Evolutionary conservation across 805 yeast species (phyloP).

Genomic region (Candida dajiaensis): DNA sequence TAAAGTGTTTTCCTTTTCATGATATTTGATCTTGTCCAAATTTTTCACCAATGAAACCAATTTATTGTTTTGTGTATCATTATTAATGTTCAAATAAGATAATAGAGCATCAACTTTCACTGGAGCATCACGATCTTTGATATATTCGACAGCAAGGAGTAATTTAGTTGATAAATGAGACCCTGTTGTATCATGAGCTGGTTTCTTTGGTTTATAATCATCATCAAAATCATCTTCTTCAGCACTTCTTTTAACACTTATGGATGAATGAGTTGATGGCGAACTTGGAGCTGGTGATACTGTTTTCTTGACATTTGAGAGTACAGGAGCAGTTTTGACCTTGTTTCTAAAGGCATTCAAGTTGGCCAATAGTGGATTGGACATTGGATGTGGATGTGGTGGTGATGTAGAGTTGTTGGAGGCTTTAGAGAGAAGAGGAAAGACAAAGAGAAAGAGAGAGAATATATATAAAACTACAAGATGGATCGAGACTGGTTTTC

Average conservation of each 20-base stretch:
- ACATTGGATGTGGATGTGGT: constrained; percentile 13
- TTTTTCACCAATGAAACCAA: constrained; percentile 67
- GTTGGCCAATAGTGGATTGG: constrained; percentile 44
- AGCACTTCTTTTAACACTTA: background rate
- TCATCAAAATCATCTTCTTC: constrained; percentile 15
- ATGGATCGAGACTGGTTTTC: too few species aligned
- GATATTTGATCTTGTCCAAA: constrained; percentile 71
- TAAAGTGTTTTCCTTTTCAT: constrained; percentile 54
- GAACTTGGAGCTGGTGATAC: constrained; percentile 16
- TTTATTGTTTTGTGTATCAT: constrained; percentile 51
- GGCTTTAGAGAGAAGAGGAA: too few species aligned
- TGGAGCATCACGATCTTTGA: constrained; percentile 65
- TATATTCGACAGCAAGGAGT: constrained; percentile 85
- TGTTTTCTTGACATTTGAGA: constrained; percentile 18
- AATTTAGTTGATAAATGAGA: constrained; percentile 81
- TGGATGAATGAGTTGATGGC: constrained; percentile 1
- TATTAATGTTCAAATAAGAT: constrained; percentile 48
- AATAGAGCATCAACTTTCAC: constrained; percentile 60
- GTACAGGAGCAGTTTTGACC: constrained; percentile 51
- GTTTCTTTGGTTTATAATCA: constrained; percentile 23
- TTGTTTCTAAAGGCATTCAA: constrained; percentile 60
- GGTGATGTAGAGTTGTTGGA: background rate
- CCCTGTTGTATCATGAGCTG: constrained; percentile 24
- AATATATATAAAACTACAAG: too few species aligned
- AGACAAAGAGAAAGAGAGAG: background rate